Base-by-base conservation (phyloP, 2,329 filamentous ascomycete genomes). In the Cytospora paraplurivora region DNA sequence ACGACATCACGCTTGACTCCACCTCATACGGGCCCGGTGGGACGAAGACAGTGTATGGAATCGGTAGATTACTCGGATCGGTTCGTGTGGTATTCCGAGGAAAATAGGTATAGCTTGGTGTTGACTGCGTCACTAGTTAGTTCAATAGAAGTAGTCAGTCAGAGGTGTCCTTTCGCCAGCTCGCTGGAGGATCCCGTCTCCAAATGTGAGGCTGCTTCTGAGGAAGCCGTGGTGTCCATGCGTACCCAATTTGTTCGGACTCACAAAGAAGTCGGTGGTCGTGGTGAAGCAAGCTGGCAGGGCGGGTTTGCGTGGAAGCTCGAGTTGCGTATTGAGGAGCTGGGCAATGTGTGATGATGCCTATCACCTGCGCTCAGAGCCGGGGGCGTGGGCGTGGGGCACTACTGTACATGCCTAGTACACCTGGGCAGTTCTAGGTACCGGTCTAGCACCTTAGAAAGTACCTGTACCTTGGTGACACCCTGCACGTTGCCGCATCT, bases 1-100 rank as follows among this genome's bases (percentile, higher is more conserved):
- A 69, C 56, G 76, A 74, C 81, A 83, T 84, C 53, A 49, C 67
- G 62, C 68, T 63, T 44, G 47, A 49, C 56, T 50, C 51, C 68
- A 69, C 62, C 59, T 68, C 68, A 68, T 67, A 58, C 62, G 64
- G 62, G 59, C 49, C 35, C 58, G 54, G 15, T 32, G 37, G 27
- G 35, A 17, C 44, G 50, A 19, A 35, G 47, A n/a, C 21, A 12
- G 47, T 35, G 32, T 34, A 32, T 12, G n/a, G 49, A 37, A 34
- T 27, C 10, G 41, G 27, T 55, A n/a, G 13, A 44, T n/a, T 35
- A 11, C 7, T 37, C n/a, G 49, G 37, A 49, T 17, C 49, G 19
- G 32, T 33, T 65, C 35, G 27, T 27, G 50, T 44, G 33, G 50
- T 21, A 27, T 56, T 56, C 21, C 37, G 21, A 33, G 51, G 21